phyloP scores from a whole-genome alignment of 2,329 filamentous ascomycete genomes.

The Penicillium sp. region DNA sequence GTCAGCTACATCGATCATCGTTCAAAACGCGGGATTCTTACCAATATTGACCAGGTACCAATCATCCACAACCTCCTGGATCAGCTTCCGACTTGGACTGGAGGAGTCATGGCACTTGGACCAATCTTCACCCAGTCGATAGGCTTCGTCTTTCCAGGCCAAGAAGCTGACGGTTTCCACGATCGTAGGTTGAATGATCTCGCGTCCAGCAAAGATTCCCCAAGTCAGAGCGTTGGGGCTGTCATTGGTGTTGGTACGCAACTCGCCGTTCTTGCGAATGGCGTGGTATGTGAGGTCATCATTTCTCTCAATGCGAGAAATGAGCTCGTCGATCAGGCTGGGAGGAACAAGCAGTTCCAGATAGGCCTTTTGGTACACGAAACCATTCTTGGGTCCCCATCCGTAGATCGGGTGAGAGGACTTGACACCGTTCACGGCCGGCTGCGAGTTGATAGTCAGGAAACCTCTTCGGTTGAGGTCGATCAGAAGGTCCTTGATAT shows the following conservation, averaged over 20 bases:
- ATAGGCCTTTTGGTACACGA: constrained; percentile 98
- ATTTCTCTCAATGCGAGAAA: constrained; percentile 69
- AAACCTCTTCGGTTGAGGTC: constrained; percentile 79
- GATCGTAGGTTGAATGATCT: constrained; percentile 99
- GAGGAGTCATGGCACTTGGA: constrained; percentile 76
- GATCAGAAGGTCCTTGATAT: constrained; percentile 70
- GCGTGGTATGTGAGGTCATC: constrained; percentile 89
- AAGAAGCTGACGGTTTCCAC: constrained; percentile 97
- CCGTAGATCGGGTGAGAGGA: constrained; percentile 82
- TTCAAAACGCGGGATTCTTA: constrained; percentile 43
- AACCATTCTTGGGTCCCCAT: constrained; percentile 92
- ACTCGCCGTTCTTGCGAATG: constrained; percentile 73
- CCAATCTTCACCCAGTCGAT: constrained; percentile 87
- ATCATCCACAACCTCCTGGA: constrained; percentile 75
- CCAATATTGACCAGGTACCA: constrained; percentile 96
- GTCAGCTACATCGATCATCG: constrained; percentile 14
- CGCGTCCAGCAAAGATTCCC: constrained; percentile 97
- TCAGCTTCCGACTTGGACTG: constrained; percentile 70
- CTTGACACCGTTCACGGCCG: constrained; percentile 83
- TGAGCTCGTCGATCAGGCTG: constrained; percentile 68
- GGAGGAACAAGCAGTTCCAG: constrained; percentile 85
- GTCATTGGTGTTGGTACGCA: constrained; percentile 76
- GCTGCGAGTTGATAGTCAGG: constrained; percentile 95
- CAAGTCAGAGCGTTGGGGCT: constrained; percentile 97
- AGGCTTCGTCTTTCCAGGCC: constrained; percentile 98